A percentile compares a stretch with the other conserved stretches of the same genome.
phyloP scores from a whole-genome alignment of 768 basidiomycete genomes.

The Ephemerocybe angulata region DNA sequence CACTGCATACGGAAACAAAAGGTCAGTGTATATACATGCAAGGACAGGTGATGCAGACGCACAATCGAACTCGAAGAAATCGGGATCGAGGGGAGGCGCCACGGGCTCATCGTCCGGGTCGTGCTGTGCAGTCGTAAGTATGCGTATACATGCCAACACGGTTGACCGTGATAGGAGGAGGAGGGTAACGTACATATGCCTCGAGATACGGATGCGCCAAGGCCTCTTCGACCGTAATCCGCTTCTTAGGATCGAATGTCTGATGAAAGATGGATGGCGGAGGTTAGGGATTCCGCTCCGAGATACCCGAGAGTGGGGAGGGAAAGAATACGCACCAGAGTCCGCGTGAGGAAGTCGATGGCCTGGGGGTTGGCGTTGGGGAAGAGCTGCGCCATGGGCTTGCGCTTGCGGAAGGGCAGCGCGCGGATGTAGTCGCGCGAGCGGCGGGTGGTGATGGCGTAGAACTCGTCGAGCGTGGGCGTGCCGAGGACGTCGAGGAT shows the following conservation, averaged over 20 bases:
- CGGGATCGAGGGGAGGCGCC: slow-evolving; percentile 90
- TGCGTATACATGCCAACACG: background rate
- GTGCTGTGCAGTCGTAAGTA: slow-evolving; percentile 46
- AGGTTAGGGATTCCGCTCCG: too few species aligned
- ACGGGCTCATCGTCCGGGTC: slow-evolving; percentile 96
- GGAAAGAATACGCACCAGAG: slow-evolving; percentile 50
- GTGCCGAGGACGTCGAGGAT: slow-evolving; percentile 97
- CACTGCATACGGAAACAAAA: slow-evolving; percentile 53
- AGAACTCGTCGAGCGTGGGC: slow-evolving; percentile 95
- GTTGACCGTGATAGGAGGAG: background rate
- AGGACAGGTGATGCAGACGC: slow-evolving; percentile 27
- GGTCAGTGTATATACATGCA: slow-evolving; percentile 1
- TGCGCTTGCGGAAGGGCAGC: slow-evolving; percentile 86
- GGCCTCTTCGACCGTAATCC: slow-evolving; percentile 91
- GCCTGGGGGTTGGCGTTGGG: slow-evolving; percentile 84
- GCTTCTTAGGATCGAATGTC: slow-evolving; percentile 98
- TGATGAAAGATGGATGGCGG: slow-evolving; percentile 24
- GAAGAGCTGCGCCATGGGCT: slow-evolving; percentile 80
- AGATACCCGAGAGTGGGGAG: too few species aligned
- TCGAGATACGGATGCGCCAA: slow-evolving; percentile 93
- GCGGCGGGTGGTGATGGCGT: slow-evolving; percentile 88
- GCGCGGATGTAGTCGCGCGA: slow-evolving; percentile 95
- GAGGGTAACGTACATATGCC: slow-evolving; percentile 65
- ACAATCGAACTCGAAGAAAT: slow-evolving; percentile 98
- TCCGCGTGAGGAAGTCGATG: slow-evolving; percentile 69